A percentile compares a stretch with the other conserved stretches of the same genome.
Evolutionary conservation across 371 early-diverging fungal genomes (phyloP).

Genomic region (Mortierella polycephala): DNA sequence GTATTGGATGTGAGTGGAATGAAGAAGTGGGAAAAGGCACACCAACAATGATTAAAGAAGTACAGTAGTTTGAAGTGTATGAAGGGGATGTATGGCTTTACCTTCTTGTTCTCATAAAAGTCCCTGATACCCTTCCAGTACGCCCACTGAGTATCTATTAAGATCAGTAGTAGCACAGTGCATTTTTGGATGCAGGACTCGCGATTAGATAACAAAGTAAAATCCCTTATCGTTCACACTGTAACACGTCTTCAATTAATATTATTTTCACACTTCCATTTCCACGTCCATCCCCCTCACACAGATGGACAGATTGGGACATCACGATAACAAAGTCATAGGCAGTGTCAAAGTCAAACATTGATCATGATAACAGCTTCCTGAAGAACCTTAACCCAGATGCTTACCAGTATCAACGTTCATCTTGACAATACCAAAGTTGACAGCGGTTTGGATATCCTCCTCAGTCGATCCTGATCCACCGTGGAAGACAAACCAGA

Average conservation of each 20-base stretch:
- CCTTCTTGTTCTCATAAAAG: slow-evolving; percentile 56
- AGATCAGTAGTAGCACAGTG: neutral
- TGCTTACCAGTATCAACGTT: slow-evolving; percentile 87
- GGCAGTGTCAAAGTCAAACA: neutral
- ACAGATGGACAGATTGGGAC: neutral
- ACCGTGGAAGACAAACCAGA: slow-evolving; percentile 95
- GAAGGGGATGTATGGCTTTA: slow-evolving; percentile 1
- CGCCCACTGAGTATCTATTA: slow-evolving; percentile 57
- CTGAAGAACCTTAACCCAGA: neutral
- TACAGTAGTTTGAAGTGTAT: neutral
- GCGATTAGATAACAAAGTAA: slow-evolving; percentile 1
- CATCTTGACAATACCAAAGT: slow-evolving; percentile 92
- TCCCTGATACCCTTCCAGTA: slow-evolving; percentile 58
- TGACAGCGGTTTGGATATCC: slow-evolving; percentile 86
- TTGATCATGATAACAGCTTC: too few relatives aligned
- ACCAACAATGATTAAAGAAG: neutral
- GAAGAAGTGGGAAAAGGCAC: neutral
- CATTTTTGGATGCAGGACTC: neutral
- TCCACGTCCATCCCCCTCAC: neutral
- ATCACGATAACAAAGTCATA: neutral
- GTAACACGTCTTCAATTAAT: too few relatives aligned
- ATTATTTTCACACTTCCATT: neutral
- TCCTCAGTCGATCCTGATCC: slow-evolving; percentile 87
- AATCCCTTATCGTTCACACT: slow-evolving; percentile 1
- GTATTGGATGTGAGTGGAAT: neutral